Evolutionary conservation across 208 protist species (phyloP).

Genomic region (Phytomonas sp.): DNA sequence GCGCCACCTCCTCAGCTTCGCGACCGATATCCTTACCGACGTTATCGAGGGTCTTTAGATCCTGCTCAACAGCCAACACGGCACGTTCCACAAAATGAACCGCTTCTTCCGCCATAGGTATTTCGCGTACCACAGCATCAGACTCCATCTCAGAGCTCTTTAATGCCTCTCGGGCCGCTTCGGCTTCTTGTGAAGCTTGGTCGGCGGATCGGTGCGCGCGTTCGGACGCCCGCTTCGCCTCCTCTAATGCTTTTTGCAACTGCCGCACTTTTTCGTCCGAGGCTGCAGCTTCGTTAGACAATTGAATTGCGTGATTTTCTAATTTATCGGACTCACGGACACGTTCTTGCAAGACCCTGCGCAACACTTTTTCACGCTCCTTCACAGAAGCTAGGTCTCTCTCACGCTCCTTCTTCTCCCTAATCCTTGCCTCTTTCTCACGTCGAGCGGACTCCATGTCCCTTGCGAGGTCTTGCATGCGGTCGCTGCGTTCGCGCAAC

Average conservation of each 20-base stretch:
- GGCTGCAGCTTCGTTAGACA: conserved; percentile 48
- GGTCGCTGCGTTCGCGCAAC: conserved; percentile 70
- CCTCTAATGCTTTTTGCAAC: conserved; percentile 77
- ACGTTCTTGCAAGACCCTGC: conserved; percentile 64
- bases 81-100: conserved; percentile 69
- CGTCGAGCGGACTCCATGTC: conserved; percentile 77
- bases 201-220: conserved; percentile 58
- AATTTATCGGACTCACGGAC: conserved; percentile 68
- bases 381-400: conserved; percentile 47
- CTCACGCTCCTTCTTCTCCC: conserved; percentile 81
- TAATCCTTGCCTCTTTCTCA: conserved; percentile 62
- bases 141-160: conserved; percentile 59
- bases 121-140: conserved; percentile 56
- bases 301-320: conserved; percentile 50
- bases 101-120: conserved; percentile 68
- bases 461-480: conserved; percentile 67
- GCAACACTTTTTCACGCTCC: conserved; percentile 71
- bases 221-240: conserved; percentile 70
- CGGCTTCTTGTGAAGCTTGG: conserved; percentile 59
- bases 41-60: conserved; percentile 73
- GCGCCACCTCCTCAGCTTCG: conserved; percentile 74
- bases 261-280: conserved; percentile 85
- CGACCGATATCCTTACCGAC: conserved; percentile 68
- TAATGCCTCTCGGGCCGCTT: conserved; percentile 49
- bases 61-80: conserved; percentile 52